These are phyloP conservation scores for Tetratostichococcus sp. DNA, from an alignment of 139 green algal genomes.

Conservation along the genomic window DNA sequence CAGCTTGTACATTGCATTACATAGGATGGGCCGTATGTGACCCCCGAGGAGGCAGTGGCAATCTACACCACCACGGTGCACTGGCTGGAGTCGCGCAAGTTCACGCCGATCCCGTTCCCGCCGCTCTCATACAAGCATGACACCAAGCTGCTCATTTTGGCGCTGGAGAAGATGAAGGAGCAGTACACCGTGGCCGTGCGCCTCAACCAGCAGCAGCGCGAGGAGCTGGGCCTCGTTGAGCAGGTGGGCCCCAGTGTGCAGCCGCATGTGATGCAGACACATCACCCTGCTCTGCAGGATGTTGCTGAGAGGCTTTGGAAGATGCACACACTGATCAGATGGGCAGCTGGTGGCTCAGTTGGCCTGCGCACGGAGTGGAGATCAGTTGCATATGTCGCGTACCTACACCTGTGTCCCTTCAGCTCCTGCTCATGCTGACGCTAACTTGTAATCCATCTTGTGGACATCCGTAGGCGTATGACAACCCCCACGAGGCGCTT, in stretches of 20 bases:
- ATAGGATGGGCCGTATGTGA: constrained; percentile 82
- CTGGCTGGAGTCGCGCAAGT: constrained; percentile 98
- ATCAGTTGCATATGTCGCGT: no score
- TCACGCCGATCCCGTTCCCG: constrained; percentile 96
- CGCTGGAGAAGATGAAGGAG: constrained; percentile 98
- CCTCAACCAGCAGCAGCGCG: constrained; percentile 94
- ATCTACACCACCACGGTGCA: constrained; percentile 99
- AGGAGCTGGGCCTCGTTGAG: constrained; percentile 95
- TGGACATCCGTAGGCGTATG: constrained; percentile 73
- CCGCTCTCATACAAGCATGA: constrained; percentile 99
- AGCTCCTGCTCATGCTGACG: no score
- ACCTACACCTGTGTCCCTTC: no score
- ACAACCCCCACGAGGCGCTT: constrained; percentile 99
- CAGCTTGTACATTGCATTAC: neutral
- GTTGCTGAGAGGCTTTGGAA: no score
- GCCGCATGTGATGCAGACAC: no score
- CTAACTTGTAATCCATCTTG: no score
- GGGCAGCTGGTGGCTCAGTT: no score
- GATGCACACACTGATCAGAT: no score
- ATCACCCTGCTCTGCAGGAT: no score
- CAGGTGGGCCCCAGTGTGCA: no score
- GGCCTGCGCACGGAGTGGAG: no score
- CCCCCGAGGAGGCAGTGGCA: constrained; percentile 92
- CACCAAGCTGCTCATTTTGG: constrained; percentile 99
- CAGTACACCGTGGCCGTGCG: constrained; percentile 92